A percentile compares a stretch with the other conserved stretches of the same genome.
Conservation (phyloP, 2,329 filamentous ascomycete genomes). For the Verticillium dahliae region DNA sequence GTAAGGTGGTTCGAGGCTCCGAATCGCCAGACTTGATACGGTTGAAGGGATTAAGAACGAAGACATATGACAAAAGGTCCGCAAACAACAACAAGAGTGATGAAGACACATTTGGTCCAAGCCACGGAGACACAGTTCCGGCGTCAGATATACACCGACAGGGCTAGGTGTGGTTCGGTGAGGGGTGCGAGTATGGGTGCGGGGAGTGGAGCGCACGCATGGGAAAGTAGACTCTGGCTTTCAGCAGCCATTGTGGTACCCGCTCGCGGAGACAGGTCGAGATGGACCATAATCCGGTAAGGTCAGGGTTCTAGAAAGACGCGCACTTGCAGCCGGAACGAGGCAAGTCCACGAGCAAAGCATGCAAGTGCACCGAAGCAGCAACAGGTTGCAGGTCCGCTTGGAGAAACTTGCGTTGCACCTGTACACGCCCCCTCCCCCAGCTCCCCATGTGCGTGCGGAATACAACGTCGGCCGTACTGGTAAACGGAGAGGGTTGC, state of each 20-base stretch:
- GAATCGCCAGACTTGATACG: neutral
- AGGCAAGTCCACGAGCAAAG: neutral
- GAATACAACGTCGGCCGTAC: neutral
- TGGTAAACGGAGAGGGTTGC: neutral
- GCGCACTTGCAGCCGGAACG: neutral
- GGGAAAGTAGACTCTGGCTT: too few relatives aligned
- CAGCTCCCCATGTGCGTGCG: conserved; percentile 5
- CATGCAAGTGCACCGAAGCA: neutral
- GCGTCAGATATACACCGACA: neutral
- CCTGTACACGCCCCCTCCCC: conserved; percentile 1
- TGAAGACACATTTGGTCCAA: neutral
- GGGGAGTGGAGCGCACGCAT: neutral
- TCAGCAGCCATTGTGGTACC: neutral
- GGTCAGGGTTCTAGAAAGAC: neutral
- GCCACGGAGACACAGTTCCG: neutral
- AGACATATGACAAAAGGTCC: neutral
- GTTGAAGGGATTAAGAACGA: neutral
- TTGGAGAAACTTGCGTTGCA: neutral
- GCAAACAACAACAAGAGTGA: neutral
- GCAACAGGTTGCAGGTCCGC: neutral
- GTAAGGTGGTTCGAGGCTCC: neutral
- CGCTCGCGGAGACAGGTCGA: neutral
- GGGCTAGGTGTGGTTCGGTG: neutral
- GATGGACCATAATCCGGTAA: neutral
- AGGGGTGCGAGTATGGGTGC: neutral